phyloP scores from a whole-genome alignment of 257 asterid species.

The Galeopsis tetrahit region DNA sequence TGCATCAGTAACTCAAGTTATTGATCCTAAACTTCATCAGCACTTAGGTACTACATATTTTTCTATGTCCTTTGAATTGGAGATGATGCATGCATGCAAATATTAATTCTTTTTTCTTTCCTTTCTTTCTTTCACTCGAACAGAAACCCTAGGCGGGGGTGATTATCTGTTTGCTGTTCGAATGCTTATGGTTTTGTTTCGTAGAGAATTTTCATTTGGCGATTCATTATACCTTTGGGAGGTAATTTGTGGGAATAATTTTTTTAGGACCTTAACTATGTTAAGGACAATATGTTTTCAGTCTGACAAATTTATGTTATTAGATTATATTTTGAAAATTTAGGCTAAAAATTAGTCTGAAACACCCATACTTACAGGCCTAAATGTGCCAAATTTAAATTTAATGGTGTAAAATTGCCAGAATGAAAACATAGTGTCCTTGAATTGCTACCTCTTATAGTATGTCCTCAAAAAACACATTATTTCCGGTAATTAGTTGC shows the following conservation, averaged over 20 bases:
- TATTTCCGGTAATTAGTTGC: too few species aligned
- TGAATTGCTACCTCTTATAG: too few species aligned
- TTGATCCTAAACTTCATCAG: constrained; percentile 95
- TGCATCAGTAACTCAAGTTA: constrained; percentile 81
- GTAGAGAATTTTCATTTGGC: constrained; percentile 91
- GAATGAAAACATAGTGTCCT: too few species aligned
- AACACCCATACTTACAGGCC: too few species aligned
- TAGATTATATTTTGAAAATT: too few species aligned
- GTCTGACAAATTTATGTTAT: too few species aligned
- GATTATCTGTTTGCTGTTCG: constrained; percentile 92
- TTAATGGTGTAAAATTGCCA: too few species aligned
- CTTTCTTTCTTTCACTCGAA: constrained; percentile 15
- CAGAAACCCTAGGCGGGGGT: constrained; percentile 92
- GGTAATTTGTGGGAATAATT: constrained; percentile 45
- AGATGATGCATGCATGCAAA: background rate
- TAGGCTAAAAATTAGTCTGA: too few species aligned
- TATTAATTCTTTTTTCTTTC: background rate
- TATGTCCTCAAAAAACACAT: too few species aligned
- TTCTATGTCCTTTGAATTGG: constrained; percentile 6
- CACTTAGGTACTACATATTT: constrained; percentile 74
- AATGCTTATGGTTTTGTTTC: constrained; percentile 96
- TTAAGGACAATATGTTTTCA: too few species aligned
- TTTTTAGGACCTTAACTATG: too few species aligned
- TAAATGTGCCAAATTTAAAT: too few species aligned
- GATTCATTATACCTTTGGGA: constrained; percentile 96